These are phyloP conservation scores for Puccinia brachypodii DNA, from an alignment of 1,284 basidiomycete species.

Conservation along the genomic window DNA sequence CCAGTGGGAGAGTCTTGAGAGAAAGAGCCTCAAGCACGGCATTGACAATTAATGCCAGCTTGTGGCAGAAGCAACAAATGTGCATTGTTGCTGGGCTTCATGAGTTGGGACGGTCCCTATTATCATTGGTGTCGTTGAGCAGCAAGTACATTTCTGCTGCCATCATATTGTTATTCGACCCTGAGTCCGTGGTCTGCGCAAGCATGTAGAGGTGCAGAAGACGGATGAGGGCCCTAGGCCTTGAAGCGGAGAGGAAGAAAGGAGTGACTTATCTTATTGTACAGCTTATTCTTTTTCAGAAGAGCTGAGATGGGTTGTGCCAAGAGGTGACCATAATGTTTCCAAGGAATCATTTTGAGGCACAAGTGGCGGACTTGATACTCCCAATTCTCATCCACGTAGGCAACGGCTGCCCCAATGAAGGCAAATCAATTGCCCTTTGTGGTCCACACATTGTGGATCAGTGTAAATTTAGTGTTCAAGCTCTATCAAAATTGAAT, in stretches of 20 bases:
- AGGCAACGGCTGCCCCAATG: neutral
- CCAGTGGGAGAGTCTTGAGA: neutral
- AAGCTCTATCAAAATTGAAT: neutral
- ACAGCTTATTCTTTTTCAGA: neutral
- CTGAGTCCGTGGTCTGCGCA: slow-evolving; percentile 8
- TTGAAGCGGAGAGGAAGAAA: too few relatives aligned
- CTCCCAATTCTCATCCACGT: neutral
- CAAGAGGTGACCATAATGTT: neutral
- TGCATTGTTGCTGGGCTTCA: slow-evolving; percentile 10
- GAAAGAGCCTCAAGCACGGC: neutral
- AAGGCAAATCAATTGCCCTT: slow-evolving; percentile 4
- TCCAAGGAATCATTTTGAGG: slow-evolving; percentile 1
- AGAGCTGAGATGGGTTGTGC: neutral
- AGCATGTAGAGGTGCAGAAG: neutral
- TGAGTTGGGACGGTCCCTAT: neutral
- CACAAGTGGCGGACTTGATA: neutral
- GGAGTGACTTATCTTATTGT: slow-evolving; percentile 20
- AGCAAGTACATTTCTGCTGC: neutral
- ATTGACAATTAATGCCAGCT: slow-evolving; percentile 23
- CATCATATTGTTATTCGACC: slow-evolving; percentile 12
- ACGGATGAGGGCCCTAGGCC: too few relatives aligned
- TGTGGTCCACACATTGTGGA: neutral
- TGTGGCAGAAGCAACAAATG: slow-evolving; percentile 23
- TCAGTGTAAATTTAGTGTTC: neutral
- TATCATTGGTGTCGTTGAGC: too few relatives aligned